phyloP scores from a whole-genome alignment of 345 rosid species.

The Diplotaxis tenuifolia region DNA sequence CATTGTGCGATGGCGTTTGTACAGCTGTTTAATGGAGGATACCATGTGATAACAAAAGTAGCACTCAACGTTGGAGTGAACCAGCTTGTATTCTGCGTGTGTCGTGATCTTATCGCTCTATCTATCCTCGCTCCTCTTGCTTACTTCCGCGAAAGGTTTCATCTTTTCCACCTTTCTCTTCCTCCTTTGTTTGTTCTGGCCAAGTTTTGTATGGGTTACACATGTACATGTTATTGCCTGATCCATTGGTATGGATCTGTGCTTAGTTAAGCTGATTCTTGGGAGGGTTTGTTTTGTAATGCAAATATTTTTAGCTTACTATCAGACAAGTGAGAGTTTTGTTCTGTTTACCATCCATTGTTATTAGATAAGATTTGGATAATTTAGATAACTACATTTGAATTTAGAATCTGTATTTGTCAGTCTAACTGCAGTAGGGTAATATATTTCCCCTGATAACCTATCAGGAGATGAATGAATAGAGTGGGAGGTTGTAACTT shows the following conservation, averaged over 20 bases:
- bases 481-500: neutral
- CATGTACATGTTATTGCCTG: neutral
- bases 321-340: neutral
- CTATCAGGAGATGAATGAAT: neutral
- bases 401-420: conserved; percentile 15
- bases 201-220: neutral
- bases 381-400: neutral
- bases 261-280: neutral
- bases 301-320: neutral
- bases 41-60: conserved; percentile 92
- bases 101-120: conserved; percentile 88
- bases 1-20: conserved; percentile 82
- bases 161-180: neutral
- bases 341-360: neutral
- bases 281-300: neutral
- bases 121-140: conserved; percentile 86
- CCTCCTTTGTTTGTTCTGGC: neutral
- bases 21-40: conserved; percentile 82
- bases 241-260: neutral
- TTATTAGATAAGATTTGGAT: neutral
- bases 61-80: conserved; percentile 94
- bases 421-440: neutral
- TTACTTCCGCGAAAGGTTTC: conserved; percentile 78
- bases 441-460: neutral
- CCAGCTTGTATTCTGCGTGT: conserved; percentile 94